Conservation (phyloP, 306 rosid genomes). For the Delonix regia region DNA sequence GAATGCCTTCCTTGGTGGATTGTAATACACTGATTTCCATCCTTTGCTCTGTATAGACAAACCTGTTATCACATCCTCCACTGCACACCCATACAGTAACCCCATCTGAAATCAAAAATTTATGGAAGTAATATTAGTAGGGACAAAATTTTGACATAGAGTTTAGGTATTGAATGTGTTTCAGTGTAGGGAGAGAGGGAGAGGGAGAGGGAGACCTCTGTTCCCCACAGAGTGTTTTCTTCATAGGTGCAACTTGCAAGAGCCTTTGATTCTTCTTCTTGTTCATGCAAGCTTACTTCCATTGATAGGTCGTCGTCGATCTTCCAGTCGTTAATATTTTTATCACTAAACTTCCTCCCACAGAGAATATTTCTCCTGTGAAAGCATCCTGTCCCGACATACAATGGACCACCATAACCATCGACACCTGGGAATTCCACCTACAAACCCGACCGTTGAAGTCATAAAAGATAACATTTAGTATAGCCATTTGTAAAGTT, state of each 20-base stretch:
- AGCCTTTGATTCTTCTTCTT: conserved; percentile 56
- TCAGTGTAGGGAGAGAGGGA: background rate
- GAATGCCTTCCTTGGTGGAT: conserved; percentile 71
- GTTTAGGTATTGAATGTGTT: too few relatives aligned
- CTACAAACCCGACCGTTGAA: conserved; percentile 30
- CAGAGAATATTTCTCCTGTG: conserved; percentile 71
- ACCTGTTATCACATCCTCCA: conserved; percentile 88
- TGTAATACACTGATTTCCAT: conserved; percentile 76
- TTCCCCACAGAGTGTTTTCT: conserved; percentile 81
- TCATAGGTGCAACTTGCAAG: conserved; percentile 73
- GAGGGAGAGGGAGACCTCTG: conserved; percentile 49
- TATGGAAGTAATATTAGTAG: too few relatives aligned
- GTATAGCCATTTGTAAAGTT: too few relatives aligned
- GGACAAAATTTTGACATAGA: too few relatives aligned
- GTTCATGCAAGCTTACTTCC: conserved; percentile 26
- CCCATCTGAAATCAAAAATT: conserved; percentile 54
- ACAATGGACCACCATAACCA: conserved; percentile 70
- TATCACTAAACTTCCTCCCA: conserved; percentile 56
- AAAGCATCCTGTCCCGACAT: conserved; percentile 78
- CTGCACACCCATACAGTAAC: conserved; percentile 70
- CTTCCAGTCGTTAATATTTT: conserved; percentile 41
- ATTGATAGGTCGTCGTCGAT: conserved; percentile 20
- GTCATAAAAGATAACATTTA: background rate
- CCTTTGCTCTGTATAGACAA: conserved; percentile 63
- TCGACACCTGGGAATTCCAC: conserved; percentile 68